Conservation (phyloP, 2,329 filamentous ascomycete species). For the Allantophomopsis lycopodina region DNA sequence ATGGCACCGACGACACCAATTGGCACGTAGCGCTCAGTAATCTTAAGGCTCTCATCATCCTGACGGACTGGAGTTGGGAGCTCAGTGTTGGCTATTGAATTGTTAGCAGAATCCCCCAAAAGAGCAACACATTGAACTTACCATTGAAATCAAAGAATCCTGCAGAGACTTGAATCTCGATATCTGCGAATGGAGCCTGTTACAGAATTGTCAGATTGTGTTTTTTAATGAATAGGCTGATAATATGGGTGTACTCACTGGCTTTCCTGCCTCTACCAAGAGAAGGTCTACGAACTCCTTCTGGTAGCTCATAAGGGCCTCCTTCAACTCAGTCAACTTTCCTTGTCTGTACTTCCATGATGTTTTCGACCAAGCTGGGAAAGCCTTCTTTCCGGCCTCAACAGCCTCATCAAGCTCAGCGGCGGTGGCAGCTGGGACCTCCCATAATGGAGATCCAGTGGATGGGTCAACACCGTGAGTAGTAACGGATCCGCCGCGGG, state of each 20-base stretch:
- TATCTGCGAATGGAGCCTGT: neutral
- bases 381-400: neutral
- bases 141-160: neutral
- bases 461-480: neutral
- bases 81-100: neutral
- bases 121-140: neutral
- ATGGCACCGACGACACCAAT: conserved; percentile 32
- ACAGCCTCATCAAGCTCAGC: neutral
- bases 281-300: neutral
- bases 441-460: neutral
- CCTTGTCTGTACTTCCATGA: neutral
- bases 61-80: neutral
- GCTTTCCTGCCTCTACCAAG: neutral
- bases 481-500: neutral
- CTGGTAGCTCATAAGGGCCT: neutral
- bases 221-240: neutral
- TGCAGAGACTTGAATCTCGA: neutral
- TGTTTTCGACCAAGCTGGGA: neutral
- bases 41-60: conserved; percentile 20
- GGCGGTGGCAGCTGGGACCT: neutral
- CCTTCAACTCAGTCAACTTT: neutral
- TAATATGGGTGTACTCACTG: neutral
- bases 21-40: conserved; percentile 23
- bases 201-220: neutral
- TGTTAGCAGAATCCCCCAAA: neutral